Base-by-base conservation (phyloP, 2,329 filamentous ascomycete genomes). In the Zymoseptoria passerinii region DNA sequence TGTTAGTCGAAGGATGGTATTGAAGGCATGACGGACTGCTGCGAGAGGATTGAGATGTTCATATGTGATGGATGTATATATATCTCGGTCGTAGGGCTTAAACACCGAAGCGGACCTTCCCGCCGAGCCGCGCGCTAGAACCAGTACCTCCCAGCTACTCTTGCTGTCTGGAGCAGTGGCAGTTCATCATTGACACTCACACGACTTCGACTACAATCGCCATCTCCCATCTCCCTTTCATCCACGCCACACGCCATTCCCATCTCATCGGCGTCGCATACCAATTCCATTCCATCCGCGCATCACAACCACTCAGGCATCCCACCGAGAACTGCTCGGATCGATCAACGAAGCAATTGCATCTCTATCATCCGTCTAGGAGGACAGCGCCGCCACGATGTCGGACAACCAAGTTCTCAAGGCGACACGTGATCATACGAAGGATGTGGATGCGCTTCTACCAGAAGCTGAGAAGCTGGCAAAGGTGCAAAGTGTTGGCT, bases 401-500 rank as follows among this genome's bases (percentile, higher is more conserved):
- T 88, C 91, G 71, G 60, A 91, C 77, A 85, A 85, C 76, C 77
- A 82, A 71, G 77, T 85, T 68, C 74, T 94, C 76, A 95, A 95
- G 84, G 90, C 92, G 72, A 94, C 99, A 81, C 96, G 95, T 87
- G 94, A 99, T 85, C 96, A 89, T 84, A 88, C 89, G 72, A 95
- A 96, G 79, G 92, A 97, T 77, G 90, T 90, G 71, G 92, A 97
- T 81, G 85, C 88, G 78, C 84, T 90, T 77, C 86, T 99, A 67
- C 89, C 90, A 53, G 91, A 96, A 77, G 90, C 91, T 60, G 86
- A 97, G 81, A 82, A 88, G 78, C 84, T 96, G 68, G 91, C 92
- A 67, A 56, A 65, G 56, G 68, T 65, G 54, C 52, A 57, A 50
- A 9, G 13, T n/a, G 18, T 13, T 1, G 10, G 9, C 5, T 7